Evolutionary conservation across 2,329 filamentous ascomycete genomes (phyloP), one percentile per base, ranked within the genome.

Genomic region (Pleomassaria siparia): DNA sequence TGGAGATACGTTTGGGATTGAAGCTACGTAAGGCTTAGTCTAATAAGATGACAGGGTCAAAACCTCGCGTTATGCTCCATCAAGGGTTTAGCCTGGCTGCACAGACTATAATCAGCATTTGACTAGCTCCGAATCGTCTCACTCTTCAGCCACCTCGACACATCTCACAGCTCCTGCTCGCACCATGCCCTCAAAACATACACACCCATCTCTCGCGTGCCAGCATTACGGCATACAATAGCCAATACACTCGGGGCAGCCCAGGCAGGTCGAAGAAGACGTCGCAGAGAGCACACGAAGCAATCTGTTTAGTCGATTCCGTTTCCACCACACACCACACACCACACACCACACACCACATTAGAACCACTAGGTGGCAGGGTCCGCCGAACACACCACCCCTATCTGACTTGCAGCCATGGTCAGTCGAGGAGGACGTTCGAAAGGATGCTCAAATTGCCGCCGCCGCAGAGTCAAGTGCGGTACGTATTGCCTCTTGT

Each of bases 401-500:
- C 20, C 13, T 9, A 37, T 22, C 24, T 22, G 20, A 4, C 20
- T 12, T 18, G 3, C 6, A 3, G 41, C 5, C 16, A 66, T 66
- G 62, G 62, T 66, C 22, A 62, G 55, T 33, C 54, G 60, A 44
- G 61, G 61, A 32, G 62, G 62, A 9, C 61, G 62, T 35, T 66
- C 62, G 3, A 63, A 56, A 44, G 61, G 61, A 16, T 66, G 62
- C 33, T 39, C 52, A 3, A 53, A 59, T n/a, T 66, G 61, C 47
- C 58, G 61, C 15, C 54, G 54, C 29, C 53, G 61, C 21, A 56
- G 58, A 22, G 55, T 64, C 13, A 66, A 64, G 43, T 66, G 62
- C 29, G 62, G 62, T 64, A 46, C 44, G 62, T 57, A 18, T 25
- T 20, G 16, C 35, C 18, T 15, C 6, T 37, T 24, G 6, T 30